phyloP scores from a whole-genome alignment of 768 basidiomycete species.

The Boletus bicolor region DNA sequence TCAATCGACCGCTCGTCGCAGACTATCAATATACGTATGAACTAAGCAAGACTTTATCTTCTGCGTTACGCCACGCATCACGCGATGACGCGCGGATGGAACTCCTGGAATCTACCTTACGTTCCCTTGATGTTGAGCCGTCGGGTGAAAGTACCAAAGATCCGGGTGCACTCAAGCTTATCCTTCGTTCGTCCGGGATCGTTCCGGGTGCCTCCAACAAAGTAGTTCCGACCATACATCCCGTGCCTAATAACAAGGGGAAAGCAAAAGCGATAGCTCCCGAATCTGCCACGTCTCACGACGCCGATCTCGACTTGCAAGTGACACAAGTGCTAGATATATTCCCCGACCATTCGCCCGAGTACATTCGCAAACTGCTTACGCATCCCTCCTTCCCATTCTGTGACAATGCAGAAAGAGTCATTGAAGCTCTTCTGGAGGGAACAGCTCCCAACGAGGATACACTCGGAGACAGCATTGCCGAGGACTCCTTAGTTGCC shows the following conservation, averaged over 20 bases:
- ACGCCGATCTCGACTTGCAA: constrained; percentile 52
- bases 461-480: constrained; percentile 20
- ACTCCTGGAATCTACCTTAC: constrained; percentile 51
- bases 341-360: constrained; percentile 56
- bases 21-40: constrained; percentile 74
- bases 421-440: constrained; percentile 73
- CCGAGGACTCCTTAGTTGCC: not conserved
- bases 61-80: constrained; percentile 40
- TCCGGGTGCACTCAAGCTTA: constrained; percentile 59
- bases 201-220: constrained; percentile 23
- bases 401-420: constrained; percentile 50
- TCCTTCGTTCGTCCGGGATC: constrained; percentile 60
- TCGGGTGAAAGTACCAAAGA: constrained; percentile 25
- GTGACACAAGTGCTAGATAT: constrained; percentile 74
- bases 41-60: constrained; percentile 48
- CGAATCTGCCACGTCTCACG: constrained; percentile 15
- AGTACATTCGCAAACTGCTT: constrained; percentile 60
- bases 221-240: constrained; percentile 34
- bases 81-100: constrained; percentile 60
- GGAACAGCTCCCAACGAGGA: constrained; percentile 54
- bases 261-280: constrained; percentile 39
- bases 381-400: constrained; percentile 45
- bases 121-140: constrained; percentile 33
- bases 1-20: constrained; percentile 61
- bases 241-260: constrained; percentile 29